Conservation (phyloP, 108 stramenopile species). For the Asterionellopsis glacialis region DNA sequence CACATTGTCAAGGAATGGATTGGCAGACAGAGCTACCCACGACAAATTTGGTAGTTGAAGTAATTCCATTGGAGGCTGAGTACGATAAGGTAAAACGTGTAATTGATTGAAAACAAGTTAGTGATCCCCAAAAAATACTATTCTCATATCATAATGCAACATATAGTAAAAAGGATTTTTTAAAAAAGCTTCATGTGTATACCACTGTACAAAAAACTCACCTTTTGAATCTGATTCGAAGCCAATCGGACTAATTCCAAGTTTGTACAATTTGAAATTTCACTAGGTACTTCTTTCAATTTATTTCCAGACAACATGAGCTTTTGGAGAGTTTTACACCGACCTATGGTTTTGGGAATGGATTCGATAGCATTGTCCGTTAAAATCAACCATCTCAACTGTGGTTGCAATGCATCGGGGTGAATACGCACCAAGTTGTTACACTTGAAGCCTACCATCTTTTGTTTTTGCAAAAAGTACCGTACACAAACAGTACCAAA, state of each 20-base stretch:
- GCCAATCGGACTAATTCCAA: conserved; percentile 62
- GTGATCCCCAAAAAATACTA: not conserved
- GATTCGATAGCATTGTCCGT: conserved; percentile 45
- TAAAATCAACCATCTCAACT: conserved; percentile 62
- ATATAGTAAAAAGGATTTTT: too few relatives aligned
- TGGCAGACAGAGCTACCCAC: conserved; percentile 51
- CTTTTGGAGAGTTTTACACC: conserved; percentile 54
- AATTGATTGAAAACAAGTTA: not conserved
- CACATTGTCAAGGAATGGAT: conserved; percentile 39
- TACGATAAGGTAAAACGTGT: too few relatives aligned
- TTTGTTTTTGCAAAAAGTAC: too few relatives aligned
- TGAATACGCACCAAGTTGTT: conserved; percentile 40
- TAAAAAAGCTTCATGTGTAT: too few relatives aligned
- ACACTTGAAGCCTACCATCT: conserved; percentile 64
- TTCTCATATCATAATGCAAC: too few relatives aligned
- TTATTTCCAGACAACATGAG: conserved; percentile 59
- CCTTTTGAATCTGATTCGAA: conserved; percentile 29
- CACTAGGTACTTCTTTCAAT: conserved; percentile 20
- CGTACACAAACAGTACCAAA: too few relatives aligned
- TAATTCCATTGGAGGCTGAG: conserved; percentile 42
- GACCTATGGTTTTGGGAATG: conserved; percentile 48
- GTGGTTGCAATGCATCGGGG: conserved; percentile 47
- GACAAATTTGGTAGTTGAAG: conserved; percentile 25
- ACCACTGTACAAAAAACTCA: too few relatives aligned
- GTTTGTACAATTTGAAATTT: conserved; percentile 27